A percentile compares a stretch with the other conserved stretches of the same genome.
Conservation (phyloP, 1,284 basidiomycete genomes). For the Moniliophthora roreri region DNA sequence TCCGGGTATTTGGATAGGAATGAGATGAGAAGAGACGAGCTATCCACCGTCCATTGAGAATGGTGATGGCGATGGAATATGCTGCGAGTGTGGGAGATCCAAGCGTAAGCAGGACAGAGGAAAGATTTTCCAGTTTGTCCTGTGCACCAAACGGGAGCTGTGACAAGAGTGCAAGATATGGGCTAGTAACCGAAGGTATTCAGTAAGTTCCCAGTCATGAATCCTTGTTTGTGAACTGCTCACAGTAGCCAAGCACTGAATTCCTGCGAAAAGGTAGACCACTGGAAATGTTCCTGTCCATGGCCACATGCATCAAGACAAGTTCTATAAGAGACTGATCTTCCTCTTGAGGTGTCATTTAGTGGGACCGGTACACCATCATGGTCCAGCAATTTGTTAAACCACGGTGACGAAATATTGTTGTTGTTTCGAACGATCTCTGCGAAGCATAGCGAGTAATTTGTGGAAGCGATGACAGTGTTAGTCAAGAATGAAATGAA, state of each 20-base stretch:
- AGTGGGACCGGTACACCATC: conserved; percentile 20
- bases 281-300: conserved; percentile 30
- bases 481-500: too few species aligned
- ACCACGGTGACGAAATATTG: conserved; percentile 20
- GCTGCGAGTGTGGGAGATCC: conserved; percentile 31
- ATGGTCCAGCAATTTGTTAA: conserved; percentile 23
- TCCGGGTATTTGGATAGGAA: conserved; percentile 17
- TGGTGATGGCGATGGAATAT: conserved; percentile 31
- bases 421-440: conserved; percentile 16
- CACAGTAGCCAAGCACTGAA: conserved; percentile 42
- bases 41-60: conserved; percentile 30
- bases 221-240: too few species aligned
- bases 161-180: conserved; percentile 42
- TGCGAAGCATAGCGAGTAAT: conserved; percentile 21
- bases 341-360: conserved; percentile 16
- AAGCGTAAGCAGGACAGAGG: conserved; percentile 29
- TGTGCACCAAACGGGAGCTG: conserved; percentile 37
- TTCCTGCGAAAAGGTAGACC: conserved; percentile 38
- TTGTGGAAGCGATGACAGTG: neutral
- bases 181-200: too few species aligned
- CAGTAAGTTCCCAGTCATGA: too few species aligned
- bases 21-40: conserved; percentile 20
- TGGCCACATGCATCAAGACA: conserved; percentile 31
- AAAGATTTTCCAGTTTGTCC: conserved; percentile 24
- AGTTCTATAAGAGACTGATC: conserved; percentile 27